Base-by-base conservation (phyloP, 768 basidiomycete species). In the Mycena rosella region DNA sequence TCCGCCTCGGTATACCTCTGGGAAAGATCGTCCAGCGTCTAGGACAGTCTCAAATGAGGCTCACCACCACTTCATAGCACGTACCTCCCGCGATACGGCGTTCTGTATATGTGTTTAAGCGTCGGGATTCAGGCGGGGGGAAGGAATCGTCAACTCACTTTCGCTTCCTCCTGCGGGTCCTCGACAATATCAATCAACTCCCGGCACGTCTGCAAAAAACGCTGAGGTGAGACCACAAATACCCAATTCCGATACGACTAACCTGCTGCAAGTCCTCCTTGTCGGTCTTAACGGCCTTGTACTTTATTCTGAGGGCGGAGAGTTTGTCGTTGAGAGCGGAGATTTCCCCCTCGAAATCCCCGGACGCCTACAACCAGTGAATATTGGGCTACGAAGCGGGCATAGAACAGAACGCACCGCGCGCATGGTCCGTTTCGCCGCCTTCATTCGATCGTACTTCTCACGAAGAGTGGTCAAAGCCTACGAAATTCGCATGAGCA, bases 231-330 rank as follows among this genome's bases (percentile, higher is more conserved):
- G 17, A 47, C 15, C 38, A 14, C 38, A 7, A 20, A n/a, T 10
- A 5, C 20, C 4, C 6, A 13, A 10, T 44, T 5, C 22, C 8
- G 54, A 40, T 26, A 18, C 36, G 24, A n/a, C 36, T 2, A 18
- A 65, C 64, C 64, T 65, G 22, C 44, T 47, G n/a, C 11, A 65
- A 9, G 5, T 65, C 49, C 9, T 59, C 57, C 22, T 45, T 51
- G 1, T 65, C 57, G 5, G 11, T 17, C 9, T 26, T 45, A 10
- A 45, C 42, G 3, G 38, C 15, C 48, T 59, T 20, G 13, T 32
- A 34, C n/a, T 59, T 14, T 1, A n/a, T 48, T 22, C 34, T 42
- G 8, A 45, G 3, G 0, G 11, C 18, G 0, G 49, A 30, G 13
- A 42, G 36, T 10, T 15, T 22, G 7, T 24, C 45, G 8, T 26